These are phyloP conservation scores for Didymella glomerata DNA, from an alignment of 2,329 filamentous ascomycete species.

Conservation along the genomic window DNA sequence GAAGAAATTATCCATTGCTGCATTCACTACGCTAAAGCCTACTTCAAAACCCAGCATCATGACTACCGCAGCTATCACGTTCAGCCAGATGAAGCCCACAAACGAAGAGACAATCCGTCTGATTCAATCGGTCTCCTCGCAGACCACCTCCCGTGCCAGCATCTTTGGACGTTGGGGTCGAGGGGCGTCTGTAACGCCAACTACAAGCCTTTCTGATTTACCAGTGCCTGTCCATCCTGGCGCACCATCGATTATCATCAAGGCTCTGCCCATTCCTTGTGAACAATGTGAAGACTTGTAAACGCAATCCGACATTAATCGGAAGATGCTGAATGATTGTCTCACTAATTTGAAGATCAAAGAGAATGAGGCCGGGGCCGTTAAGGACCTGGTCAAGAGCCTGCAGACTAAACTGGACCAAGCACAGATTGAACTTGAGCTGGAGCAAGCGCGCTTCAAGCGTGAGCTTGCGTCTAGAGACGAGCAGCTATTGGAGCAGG, in stretches of 20 bases:
- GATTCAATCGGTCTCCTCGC: neutral
- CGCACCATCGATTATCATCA: neutral
- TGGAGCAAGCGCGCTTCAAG: neutral
- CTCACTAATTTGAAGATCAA: neutral
- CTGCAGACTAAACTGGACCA: neutral
- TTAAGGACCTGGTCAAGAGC: neutral
- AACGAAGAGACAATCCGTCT: neutral
- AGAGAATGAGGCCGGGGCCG: neutral
- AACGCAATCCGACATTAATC: slow-evolving; percentile 6
- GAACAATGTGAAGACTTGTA: slow-evolving; percentile 10
- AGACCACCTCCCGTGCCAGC: neutral
- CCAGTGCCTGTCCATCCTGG: neutral
- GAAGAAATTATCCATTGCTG: neutral
- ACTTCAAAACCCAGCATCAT: neutral
- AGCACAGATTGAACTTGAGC: neutral
- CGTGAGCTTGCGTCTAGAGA: neutral
- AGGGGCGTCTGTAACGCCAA: neutral
- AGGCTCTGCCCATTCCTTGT: neutral
- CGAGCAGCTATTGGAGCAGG: neutral
- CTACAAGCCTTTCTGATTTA: neutral
- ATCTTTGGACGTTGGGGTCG: neutral
- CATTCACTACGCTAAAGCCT: neutral
- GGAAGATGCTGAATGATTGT: neutral
- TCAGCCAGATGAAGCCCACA: neutral
- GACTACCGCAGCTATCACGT: neutral